phyloP scores from a whole-genome alignment of 495 filamentous ascomycete species.

The Penicillium fimorum region DNA sequence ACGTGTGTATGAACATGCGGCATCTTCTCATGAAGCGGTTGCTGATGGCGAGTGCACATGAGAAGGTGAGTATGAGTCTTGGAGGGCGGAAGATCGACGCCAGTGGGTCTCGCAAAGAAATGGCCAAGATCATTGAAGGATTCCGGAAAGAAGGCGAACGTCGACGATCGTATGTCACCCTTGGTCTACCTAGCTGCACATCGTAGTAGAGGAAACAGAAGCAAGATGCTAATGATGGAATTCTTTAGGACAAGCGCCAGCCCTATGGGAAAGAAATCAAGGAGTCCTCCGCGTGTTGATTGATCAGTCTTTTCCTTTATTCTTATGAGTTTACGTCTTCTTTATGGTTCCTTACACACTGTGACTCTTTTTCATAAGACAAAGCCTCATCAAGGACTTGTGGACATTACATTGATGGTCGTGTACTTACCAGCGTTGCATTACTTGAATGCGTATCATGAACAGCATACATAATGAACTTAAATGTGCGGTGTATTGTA shows the following conservation, averaged over 20 bases:
- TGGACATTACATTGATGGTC: constrained; percentile 5
- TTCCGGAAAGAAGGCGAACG: constrained; percentile 80
- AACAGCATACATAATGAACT: neutral
- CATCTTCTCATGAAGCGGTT: constrained; percentile 80
- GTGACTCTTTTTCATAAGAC: neutral
- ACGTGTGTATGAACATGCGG: constrained; percentile 91
- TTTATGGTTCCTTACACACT: constrained; percentile 1
- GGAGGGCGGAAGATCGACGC: constrained; percentile 77
- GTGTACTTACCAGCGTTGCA: constrained; percentile 10
- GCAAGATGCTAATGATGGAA: neutral
- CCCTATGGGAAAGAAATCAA: constrained; percentile 25
- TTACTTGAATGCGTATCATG: constrained; percentile 3
- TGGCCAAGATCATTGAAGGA: constrained; percentile 79
- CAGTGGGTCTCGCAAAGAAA: constrained; percentile 72
- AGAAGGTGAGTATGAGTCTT: constrained; percentile 94
- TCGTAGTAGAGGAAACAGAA: neutral
- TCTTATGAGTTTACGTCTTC: neutral
- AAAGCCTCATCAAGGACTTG: neutral
- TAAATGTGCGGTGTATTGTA: neutral
- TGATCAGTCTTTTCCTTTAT: constrained; percentile 13
- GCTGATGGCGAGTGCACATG: constrained; percentile 67
- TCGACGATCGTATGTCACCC: constrained; percentile 64
- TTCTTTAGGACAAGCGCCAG: constrained; percentile 21
- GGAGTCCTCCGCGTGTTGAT: constrained; percentile 38
- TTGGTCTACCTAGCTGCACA: neutral